These are phyloP conservation scores for Gymnopilus junonius DNA, from an alignment of 768 basidiomycete genomes.

Conservation along the genomic window DNA sequence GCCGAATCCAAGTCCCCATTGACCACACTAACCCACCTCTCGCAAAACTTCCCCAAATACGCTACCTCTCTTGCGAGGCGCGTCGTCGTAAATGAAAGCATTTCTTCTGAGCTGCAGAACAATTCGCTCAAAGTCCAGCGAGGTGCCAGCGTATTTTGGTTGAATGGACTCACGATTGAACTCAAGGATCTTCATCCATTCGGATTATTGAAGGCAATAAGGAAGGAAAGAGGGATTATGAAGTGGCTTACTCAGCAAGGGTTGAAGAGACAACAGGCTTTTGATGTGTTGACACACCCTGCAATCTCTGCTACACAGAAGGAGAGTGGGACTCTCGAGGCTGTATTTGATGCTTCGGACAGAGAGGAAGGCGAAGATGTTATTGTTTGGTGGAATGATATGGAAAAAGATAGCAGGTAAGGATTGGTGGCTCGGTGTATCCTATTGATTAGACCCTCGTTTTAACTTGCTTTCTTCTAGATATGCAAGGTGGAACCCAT, in stretches of 20 bases:
- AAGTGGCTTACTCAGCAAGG: conserved; percentile 63
- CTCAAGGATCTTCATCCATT: conserved; percentile 75
- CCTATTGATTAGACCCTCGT: background rate
- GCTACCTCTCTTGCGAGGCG: conserved; percentile 74
- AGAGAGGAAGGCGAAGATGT: conserved; percentile 74
- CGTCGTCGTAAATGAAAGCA: conserved; percentile 51
- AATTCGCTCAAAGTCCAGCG: conserved; percentile 60
- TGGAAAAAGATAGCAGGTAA: conserved; percentile 80
- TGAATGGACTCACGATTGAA: conserved; percentile 73
- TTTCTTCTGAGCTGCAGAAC: conserved; percentile 58
- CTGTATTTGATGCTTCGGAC: conserved; percentile 92
- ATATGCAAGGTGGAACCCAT: conserved; percentile 56
- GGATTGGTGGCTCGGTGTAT: conserved; percentile 24
- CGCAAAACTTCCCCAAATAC: conserved; percentile 92
- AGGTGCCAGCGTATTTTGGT: conserved; percentile 68
- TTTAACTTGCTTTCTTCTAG: conserved; percentile 28
- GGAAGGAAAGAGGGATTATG: conserved; percentile 72
- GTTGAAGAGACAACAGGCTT: conserved; percentile 63
- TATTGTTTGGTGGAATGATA: conserved; percentile 89
- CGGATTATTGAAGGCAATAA: conserved; percentile 69
- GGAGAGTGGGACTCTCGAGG: conserved; percentile 59
- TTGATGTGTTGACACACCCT: conserved; percentile 75
- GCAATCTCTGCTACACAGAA: conserved; percentile 55
- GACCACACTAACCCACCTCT: conserved; percentile 62
- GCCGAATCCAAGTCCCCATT: conserved; percentile 59